Evolutionary conservation across 1,284 basidiomycete genomes (phyloP), one percentile per base, ranked within the genome.

Genomic region (Trametes hirsuta): DNA sequence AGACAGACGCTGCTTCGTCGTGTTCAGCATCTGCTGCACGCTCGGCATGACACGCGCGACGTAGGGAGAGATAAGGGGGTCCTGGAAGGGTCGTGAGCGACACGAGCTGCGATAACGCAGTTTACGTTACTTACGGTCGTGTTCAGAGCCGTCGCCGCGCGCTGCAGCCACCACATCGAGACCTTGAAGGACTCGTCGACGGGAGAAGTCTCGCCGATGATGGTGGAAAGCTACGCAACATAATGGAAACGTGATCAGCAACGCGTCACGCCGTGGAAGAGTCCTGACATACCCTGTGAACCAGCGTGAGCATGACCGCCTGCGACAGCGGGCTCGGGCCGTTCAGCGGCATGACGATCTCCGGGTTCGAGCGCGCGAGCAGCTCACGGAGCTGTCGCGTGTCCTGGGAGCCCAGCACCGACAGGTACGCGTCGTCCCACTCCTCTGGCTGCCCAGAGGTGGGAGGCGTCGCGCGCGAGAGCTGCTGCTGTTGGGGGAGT

Each of bases 161-260:
- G 86, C 70, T 92, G 90, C 66, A 93, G 75, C 91, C 91, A 93
- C 90, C 91, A 93, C 56, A 93, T 76, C 6, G 87, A 84, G 15
- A 83, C 84, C 75, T 91, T 91, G 81, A 92, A 92, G 6, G 82
- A 76, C 68, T 93, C 91, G 61, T 93, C 91, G 47, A 81, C 81
- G 8, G 91, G 88, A 18, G 88, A 82, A 5, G 83, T 86, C 71
- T 93, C 90, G 53, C 87, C 85, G 47, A 93, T 81, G 58, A 88
- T 80, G 44, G 83, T 80, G 56, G 90, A 84, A 30, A 93, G 80
- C 90, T 91, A 44, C 50, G 58, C 55, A 47, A 47, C n/a, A n/a
- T n/a, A 55, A 30, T 30, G 8, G 30, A 30, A 30, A 30, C 30
- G 30, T 57, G 46, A 54, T 53, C 46, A 64, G 37, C 40, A 53